Conservation (phyloP, 1,139 yeast genomes). For the Pichia sp. region DNA sequence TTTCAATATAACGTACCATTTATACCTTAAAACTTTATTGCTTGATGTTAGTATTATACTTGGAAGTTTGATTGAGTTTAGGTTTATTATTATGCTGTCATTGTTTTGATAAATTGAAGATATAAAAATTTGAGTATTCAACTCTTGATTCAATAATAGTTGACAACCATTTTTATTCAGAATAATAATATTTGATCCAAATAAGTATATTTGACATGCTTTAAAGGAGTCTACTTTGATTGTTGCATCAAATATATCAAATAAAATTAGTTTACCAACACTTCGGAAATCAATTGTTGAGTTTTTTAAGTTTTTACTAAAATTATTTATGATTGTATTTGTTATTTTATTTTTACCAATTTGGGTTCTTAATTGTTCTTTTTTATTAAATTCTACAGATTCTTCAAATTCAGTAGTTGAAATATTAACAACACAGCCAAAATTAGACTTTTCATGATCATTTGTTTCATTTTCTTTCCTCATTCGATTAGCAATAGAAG, state of each 20-base stretch:
- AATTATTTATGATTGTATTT: conserved; percentile 16
- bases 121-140: conserved; percentile 32
- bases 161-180: conserved; percentile 30
- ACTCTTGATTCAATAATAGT: conserved; percentile 34
- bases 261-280: conserved; percentile 33
- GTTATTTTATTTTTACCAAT: conserved; percentile 21
- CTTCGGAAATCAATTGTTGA: conserved; percentile 22
- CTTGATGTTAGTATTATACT: conserved; percentile 38
- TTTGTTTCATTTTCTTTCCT: conserved; percentile 2
- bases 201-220: conserved; percentile 34
- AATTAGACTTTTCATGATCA: background rate
- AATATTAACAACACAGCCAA: conserved; percentile 21
- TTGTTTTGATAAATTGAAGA: conserved; percentile 28
- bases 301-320: conserved; percentile 13
- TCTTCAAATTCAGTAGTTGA: conserved; percentile 25
- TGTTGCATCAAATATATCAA: conserved; percentile 37
- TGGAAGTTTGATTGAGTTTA: conserved; percentile 38
- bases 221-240: conserved; percentile 37
- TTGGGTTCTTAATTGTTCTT: conserved; percentile 15
- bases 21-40: conserved; percentile 34
- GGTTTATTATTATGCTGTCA: conserved; percentile 32
- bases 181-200: conserved; percentile 36
- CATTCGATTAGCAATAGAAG: conserved; percentile 6
- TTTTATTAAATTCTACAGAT: conserved; percentile 14
- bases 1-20: conserved; percentile 36